Base-by-base conservation (phyloP, 805 yeast species). In the Vanderwaltozyma tropicalis region DNA sequence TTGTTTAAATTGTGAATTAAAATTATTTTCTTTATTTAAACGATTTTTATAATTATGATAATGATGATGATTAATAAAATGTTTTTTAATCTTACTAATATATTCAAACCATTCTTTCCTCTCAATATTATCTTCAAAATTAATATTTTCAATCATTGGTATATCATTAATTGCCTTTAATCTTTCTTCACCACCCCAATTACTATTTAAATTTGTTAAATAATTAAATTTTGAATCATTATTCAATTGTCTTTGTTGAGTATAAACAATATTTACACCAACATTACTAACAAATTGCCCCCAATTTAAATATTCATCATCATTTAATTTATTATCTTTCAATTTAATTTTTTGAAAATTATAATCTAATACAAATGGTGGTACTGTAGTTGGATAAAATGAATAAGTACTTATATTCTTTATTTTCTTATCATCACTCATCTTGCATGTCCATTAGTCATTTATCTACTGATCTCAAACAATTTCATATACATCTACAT, bases 171-270 rank as follows among this genome's bases (percentile, higher is more conserved):
- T 72, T 31, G 61, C 63, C 38, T 71, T 69, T 41, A 82, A 63
- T 43, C 87, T 59, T 40, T 71, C 72, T 41, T 72, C 83, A 29
- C 92, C 94, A 22, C 78, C 78, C 92, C 92, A 83, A 15, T 68
- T 61, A 1, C 71, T 69, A 31, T 70, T 65, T 37, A 76, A 56
- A 38, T 68, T 69, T 3, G 65, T 61, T 24, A 62, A 60, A 39
- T 47, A 42, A n/a, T 50, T 53, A 15, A 45, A 43, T 14, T 34
- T 20, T 14, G n/a, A 3, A 19, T 34, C 15, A 22, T 34, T 22
- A 20, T 16, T 12, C 4, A 19, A 14, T 14, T 28, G 19, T 14
- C 41, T 43, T 20, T 40, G 39, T 10, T 30, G 37, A 3, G 49
- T 25, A 40, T 53, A 52, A 25, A 54, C 50, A 9, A 46, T 47